Conservation (phyloP, 1,284 basidiomycete species). For the Cutaneotrichosporon sp. region DNA sequence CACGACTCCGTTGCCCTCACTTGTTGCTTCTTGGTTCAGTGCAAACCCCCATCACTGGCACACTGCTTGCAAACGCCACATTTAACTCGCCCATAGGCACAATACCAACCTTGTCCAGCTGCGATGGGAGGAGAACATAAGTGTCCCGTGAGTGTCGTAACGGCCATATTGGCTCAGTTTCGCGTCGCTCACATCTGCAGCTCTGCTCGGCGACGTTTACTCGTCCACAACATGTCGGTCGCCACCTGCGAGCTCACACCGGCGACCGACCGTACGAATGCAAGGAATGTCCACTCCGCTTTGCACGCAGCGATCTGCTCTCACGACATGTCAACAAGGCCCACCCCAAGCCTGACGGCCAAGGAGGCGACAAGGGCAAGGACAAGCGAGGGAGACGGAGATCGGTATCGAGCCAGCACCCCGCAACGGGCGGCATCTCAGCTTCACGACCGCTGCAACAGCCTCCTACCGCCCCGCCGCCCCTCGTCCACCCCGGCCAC, state of each 20-base stretch:
- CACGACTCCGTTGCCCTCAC: background rate
- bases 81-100: background rate
- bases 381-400: slow-evolving; percentile 42
- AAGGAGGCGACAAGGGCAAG: slow-evolving; percentile 49
- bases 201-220: slow-evolving; percentile 83
- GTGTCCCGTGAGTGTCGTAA: slow-evolving; percentile 24
- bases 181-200: slow-evolving; percentile 26
- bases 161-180: background rate
- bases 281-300: slow-evolving; percentile 81
- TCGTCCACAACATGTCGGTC: slow-evolving; percentile 81
- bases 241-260: slow-evolving; percentile 89
- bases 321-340: slow-evolving; percentile 87
- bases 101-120: background rate
- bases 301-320: slow-evolving; percentile 80
- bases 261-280: slow-evolving; percentile 89
- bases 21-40: background rate
- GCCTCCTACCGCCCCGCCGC: background rate
- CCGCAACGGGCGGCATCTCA: slow-evolving; percentile 5
- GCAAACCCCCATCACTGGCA: background rate
- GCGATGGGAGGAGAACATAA: slow-evolving; percentile 31
- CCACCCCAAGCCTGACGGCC: slow-evolving; percentile 64
- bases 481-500: background rate
- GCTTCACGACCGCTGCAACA: background rate
- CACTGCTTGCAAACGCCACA: background rate
- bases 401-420: slow-evolving; percentile 6